A percentile compares a stretch with the other conserved stretches of the same genome.
phyloP scores from a whole-genome alignment of 352 stramenopile species.

The Blastocystis sp. region DNA sequence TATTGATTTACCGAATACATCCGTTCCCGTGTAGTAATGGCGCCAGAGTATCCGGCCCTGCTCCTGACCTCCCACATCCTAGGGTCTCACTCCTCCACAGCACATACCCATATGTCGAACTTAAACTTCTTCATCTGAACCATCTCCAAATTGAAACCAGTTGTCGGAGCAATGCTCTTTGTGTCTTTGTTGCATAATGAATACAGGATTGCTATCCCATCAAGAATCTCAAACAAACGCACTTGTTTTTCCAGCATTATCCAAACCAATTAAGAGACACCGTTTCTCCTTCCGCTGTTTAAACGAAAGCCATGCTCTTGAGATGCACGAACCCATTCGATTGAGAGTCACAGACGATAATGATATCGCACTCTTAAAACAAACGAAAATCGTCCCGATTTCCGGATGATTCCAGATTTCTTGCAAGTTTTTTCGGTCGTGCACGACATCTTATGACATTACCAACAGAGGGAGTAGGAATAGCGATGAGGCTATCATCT shows the following conservation, averaged over 20 bases:
- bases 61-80: background rate
- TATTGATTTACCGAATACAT: background rate
- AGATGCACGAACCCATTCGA: constrained; percentile 3
- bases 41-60: background rate
- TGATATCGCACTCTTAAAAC: background rate
- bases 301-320: background rate
- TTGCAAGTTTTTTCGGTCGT: too few species aligned
- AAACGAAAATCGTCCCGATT: too few species aligned
- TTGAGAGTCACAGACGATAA: background rate
- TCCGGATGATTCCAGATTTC: too few species aligned
- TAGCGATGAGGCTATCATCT: background rate
- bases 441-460: too few species aligned
- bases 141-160: background rate
- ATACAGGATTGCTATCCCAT: background rate
- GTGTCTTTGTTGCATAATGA: background rate
- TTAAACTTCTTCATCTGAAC: background rate
- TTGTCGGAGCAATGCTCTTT: background rate
- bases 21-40: background rate
- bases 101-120: constrained; percentile 19
- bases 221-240: background rate
- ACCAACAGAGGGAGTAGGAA: background rate
- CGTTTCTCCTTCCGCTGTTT: background rate
- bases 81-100: background rate
- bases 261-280: constrained; percentile 23
- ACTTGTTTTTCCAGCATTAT: constrained; percentile 41